Evolutionary conservation across 2,329 filamentous ascomycete genomes (phyloP).

Genomic region (Colletotrichum endophyticum): DNA sequence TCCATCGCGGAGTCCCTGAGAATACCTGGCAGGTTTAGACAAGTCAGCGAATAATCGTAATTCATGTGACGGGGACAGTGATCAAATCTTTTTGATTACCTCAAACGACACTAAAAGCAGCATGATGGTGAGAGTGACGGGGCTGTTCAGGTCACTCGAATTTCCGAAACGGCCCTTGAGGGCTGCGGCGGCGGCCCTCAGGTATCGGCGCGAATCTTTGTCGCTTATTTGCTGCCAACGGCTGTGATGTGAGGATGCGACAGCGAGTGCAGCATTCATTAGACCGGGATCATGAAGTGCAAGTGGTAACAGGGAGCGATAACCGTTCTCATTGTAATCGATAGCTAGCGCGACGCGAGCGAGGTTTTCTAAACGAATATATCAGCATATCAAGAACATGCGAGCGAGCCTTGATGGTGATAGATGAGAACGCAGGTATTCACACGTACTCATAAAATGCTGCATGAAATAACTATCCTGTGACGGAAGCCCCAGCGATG

Average conservation of each 20-base stretch:
- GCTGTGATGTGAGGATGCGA: not conserved
- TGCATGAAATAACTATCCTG: not conserved
- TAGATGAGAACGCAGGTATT: not conserved
- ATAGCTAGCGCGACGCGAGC: not conserved
- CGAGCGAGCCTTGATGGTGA: not conserved
- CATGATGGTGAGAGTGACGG: not conserved
- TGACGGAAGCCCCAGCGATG: not conserved
- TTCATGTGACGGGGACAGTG: not conserved
- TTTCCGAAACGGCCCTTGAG: not conserved
- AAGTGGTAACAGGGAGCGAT: not conserved
- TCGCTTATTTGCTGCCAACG: not conserved
- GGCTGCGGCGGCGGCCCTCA: not conserved
- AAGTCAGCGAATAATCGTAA: not conserved
- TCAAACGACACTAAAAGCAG: not conserved
- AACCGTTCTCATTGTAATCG: not conserved
- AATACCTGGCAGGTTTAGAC: not conserved
- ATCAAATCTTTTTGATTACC: not conserved
- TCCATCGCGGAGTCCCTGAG: not conserved
- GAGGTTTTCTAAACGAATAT: not conserved
- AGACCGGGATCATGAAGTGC: not conserved
- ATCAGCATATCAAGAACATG: not conserved
- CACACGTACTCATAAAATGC: not conserved
- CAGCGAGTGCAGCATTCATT: not conserved
- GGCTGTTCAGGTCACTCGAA: not conserved
- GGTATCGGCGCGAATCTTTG: not conserved